Base-by-base conservation (phyloP, 345 rosid genomes). In the Eucalyptus pauciflora region DNA sequence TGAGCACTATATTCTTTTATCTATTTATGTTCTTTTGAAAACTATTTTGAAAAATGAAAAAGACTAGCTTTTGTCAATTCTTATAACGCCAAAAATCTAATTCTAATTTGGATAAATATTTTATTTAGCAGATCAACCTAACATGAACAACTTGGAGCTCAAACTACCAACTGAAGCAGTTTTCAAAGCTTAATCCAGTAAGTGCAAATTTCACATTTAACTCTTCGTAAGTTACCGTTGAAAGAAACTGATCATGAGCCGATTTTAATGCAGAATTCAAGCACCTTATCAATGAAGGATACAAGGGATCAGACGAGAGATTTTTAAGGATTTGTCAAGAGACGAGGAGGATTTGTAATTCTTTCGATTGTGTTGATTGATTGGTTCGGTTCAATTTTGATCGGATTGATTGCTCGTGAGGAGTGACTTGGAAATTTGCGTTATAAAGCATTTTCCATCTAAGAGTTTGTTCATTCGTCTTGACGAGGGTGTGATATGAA, bases 281-380 rank as follows among this genome's bases (percentile, higher is more conserved):
- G 48, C 48, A 20, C 16, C 5, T 7, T 2, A 41, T 37, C 48
- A 1, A 41, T 20, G 8, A 76, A 76, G 5, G 15, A 41, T 76
- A 41, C 83, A 6, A 33, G 2, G 27, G 46, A 24, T 20, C 14
- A 25, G 3, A 41, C 13, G 9, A 76, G 27, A 41, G 46, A 45
- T 20, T 41, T 20, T 24, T 9, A 4, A 25, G 46, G 31, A 87
- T 29, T 86, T 33, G 50, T 60, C 49, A 1, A 60, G 48, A 54
- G 88, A 46, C 7, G 2, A 41, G 29, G 87, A 86, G 89, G 87
- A 90, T 92, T 89, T 85, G 87, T 88, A 83, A 91, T 91, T 92
- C 93, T 89, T 90, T 92, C 86, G 51, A 67, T 89, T 58, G 24
- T 20, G 11, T 43, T 17, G 25, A 76, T 76, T 11, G 48, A 7